These are phyloP conservation scores for Ogataea degrootiae DNA, from an alignment of 805 yeast species.

Conservation along the genomic window DNA sequence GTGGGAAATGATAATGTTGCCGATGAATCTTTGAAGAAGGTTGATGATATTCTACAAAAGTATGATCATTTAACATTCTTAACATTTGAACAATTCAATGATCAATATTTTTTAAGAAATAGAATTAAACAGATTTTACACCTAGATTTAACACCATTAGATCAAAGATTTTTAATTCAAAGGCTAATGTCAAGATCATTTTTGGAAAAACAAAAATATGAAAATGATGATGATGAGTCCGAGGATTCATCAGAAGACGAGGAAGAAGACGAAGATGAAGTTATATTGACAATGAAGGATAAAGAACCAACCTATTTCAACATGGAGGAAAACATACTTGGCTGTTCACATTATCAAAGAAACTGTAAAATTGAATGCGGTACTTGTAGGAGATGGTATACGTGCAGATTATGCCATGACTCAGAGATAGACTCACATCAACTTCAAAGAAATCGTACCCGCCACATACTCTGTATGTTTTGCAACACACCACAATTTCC, in stretches of 20 bases:
- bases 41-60: slow-evolving; percentile 8
- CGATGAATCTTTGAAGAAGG: background rate
- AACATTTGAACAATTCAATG: slow-evolving; percentile 31
- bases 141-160: slow-evolving; percentile 35
- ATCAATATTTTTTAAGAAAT: slow-evolving; percentile 36
- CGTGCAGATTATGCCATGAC: slow-evolving; percentile 87
- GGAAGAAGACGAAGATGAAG: slow-evolving; percentile 29
- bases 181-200: slow-evolving; percentile 67
- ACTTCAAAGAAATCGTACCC: slow-evolving; percentile 54
- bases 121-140: slow-evolving; percentile 46
- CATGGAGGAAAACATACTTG: slow-evolving; percentile 43
- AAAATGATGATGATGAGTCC: slow-evolving; percentile 15
- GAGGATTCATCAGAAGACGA: slow-evolving; percentile 8
- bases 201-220: slow-evolving; percentile 38
- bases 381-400: slow-evolving; percentile 66
- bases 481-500: slow-evolving; percentile 78
- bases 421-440: slow-evolving; percentile 48
- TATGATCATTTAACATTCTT: slow-evolving; percentile 28
- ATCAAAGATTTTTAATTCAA: slow-evolving; percentile 51
- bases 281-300: slow-evolving; percentile 44
- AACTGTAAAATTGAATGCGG: slow-evolving; percentile 82
- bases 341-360: slow-evolving; percentile 80
- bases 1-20: no score
- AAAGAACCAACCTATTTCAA: slow-evolving; percentile 44
- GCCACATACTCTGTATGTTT: slow-evolving; percentile 73